A percentile compares a stretch with the other conserved stretches of the same genome.
phyloP scores from a whole-genome alignment of 306 rosid genomes.

The Biancaea sappan region DNA sequence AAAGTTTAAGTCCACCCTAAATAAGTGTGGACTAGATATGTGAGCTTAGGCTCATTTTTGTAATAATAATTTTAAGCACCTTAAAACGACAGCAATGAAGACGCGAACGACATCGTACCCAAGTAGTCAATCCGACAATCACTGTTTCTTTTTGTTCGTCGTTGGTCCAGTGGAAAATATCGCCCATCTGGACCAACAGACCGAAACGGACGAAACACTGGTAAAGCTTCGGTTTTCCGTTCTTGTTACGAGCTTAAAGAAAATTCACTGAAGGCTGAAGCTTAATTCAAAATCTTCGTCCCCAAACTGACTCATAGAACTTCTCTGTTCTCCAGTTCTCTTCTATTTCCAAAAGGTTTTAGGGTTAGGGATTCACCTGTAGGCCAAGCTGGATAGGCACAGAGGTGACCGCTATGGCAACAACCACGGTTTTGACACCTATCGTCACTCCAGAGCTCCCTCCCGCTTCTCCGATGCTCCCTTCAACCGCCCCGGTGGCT shows the following conservation, averaged over 20 bases:
- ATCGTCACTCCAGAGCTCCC: constrained; percentile 57
- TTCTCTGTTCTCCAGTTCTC: neutral
- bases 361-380: constrained; percentile 48
- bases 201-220: too few species aligned
- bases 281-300: neutral
- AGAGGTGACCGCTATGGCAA: constrained; percentile 80
- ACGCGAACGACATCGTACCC: neutral
- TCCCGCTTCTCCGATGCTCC: constrained; percentile 79
- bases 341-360: neutral
- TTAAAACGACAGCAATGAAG: neutral
- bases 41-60: too few species aligned
- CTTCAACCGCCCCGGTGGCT: constrained; percentile 45
- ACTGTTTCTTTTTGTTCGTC: neutral
- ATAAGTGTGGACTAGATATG: too few species aligned
- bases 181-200: neutral
- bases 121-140: neutral
- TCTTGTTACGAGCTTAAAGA: neutral
- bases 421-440: constrained; percentile 31
- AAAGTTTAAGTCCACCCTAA: too few species aligned
- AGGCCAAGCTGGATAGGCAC: constrained; percentile 89
- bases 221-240: neutral
- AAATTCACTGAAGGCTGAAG: neutral
- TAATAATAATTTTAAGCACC: too few species aligned
- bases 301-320: neutral
- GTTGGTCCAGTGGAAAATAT: neutral